Conservation (phyloP, 306 rosid species). For the Quercus berberidifolia region DNA sequence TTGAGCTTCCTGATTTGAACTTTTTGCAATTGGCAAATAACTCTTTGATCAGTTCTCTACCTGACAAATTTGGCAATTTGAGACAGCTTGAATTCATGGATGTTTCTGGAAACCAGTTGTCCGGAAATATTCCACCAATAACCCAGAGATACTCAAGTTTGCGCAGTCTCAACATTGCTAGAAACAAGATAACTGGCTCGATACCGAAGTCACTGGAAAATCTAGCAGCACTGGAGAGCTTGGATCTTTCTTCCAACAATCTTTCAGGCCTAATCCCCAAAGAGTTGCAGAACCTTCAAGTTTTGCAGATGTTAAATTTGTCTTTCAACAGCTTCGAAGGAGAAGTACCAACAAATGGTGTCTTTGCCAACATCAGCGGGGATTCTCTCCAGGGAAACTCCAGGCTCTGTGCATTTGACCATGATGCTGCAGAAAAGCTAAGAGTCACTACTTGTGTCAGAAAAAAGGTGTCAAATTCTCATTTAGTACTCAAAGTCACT, state of each 20-base stretch:
- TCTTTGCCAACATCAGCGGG: slow-evolving; percentile 30
- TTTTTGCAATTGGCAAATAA: slow-evolving; percentile 12
- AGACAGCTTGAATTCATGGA: slow-evolving; percentile 16
- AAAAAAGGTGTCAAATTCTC: neutral
- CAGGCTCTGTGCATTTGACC: slow-evolving; percentile 28
- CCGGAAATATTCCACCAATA: slow-evolving; percentile 25
- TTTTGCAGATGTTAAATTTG: slow-evolving; percentile 24
- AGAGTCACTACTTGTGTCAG: neutral
- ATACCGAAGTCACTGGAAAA: slow-evolving; percentile 29
- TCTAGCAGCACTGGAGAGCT: slow-evolving; percentile 19
- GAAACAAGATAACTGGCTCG: slow-evolving; percentile 34
- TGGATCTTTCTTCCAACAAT: slow-evolving; percentile 42
- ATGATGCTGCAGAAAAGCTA: slow-evolving; percentile 21
- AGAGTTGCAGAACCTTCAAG: slow-evolving; percentile 25
- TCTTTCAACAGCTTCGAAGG: slow-evolving; percentile 48
- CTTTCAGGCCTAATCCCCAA: slow-evolving; percentile 33
- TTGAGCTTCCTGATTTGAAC: slow-evolving; percentile 20
- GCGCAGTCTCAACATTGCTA: slow-evolving; percentile 11
- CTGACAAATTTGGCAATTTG: slow-evolving; percentile 19
- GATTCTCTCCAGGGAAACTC: slow-evolving; percentile 29
- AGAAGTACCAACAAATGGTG: slow-evolving; percentile 26
- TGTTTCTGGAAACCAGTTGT: slow-evolving; percentile 25
- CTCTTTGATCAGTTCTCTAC: slow-evolving; percentile 29
- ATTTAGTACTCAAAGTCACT: neutral
- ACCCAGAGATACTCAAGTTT: slow-evolving; percentile 2